Percentiles rank a stretch among this genome's conserved stretches.
Evolutionary conservation across 192 early-diverging fungal genomes (phyloP).

Genomic region (Coemansia sp.): DNA sequence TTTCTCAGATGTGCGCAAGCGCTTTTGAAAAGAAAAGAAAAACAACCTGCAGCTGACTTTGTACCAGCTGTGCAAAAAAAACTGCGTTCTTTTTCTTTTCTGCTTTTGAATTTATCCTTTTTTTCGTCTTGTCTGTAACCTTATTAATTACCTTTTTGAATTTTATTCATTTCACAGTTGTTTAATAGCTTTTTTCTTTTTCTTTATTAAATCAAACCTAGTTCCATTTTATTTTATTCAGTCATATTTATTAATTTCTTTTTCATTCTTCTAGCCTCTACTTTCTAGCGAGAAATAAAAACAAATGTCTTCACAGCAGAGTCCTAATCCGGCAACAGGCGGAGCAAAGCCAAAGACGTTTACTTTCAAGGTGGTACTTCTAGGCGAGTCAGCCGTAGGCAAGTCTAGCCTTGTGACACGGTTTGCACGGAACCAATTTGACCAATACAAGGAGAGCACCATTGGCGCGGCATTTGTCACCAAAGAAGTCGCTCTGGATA

Average conservation of each 20-base stretch:
- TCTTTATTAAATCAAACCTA: slow-evolving; percentile 9
- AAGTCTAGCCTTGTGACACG: slow-evolving; percentile 95
- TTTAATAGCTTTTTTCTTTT: slow-evolving; percentile 6
- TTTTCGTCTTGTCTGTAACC: slow-evolving; percentile 10
- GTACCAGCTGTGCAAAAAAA: no score
- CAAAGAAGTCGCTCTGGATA: slow-evolving; percentile 87
- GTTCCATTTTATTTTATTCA: background rate
- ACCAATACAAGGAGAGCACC: slow-evolving; percentile 97
- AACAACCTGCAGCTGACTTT: no score
- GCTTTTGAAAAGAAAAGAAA: background rate
- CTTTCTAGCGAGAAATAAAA: background rate
- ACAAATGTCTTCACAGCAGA: background rate
- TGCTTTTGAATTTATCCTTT: slow-evolving; percentile 2
- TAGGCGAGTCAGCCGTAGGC: slow-evolving; percentile 94
- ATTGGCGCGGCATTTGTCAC: slow-evolving; percentile 92
- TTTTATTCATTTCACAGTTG: background rate
- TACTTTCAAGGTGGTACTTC: slow-evolving; percentile 93
- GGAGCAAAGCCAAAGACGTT: slow-evolving; percentile 65
- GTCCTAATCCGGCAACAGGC: slow-evolving; percentile 1
- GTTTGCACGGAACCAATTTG: slow-evolving; percentile 90
- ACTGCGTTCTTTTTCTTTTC: background rate
- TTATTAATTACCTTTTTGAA: background rate
- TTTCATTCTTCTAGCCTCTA: background rate
- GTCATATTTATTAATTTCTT: background rate
- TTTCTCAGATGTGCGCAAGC: background rate